A percentile compares a stretch with the other conserved stretches of the same genome.
Conservation (phyloP, 306 rosid genomes). For the Boehmeria nivea region DNA sequence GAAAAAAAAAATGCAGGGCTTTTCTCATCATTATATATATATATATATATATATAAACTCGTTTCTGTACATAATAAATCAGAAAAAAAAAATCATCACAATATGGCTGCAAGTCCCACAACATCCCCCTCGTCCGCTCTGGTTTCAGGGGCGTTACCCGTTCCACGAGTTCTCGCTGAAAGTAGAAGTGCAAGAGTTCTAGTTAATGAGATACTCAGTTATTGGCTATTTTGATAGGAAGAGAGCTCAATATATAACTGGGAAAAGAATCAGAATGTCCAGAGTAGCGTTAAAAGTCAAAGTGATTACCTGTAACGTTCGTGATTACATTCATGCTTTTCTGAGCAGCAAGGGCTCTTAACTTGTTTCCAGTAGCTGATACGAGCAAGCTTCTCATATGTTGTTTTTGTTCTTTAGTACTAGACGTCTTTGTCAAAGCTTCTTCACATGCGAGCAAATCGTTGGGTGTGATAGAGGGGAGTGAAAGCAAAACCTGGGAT, state of each 20-base stretch:
- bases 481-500: conserved; percentile 66
- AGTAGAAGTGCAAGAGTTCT: neutral
- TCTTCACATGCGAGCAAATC: conserved; percentile 92
- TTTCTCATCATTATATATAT: neutral
- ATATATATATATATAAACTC: no score
- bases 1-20: neutral
- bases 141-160: conserved; percentile 45
- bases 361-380: conserved; percentile 79
- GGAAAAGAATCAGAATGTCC: neutral
- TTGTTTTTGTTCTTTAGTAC: conserved; percentile 94
- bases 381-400: conserved; percentile 78
- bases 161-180: conserved; percentile 69
- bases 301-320: conserved; percentile 69
- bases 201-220: no score
- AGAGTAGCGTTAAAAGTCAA: no score
- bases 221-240: no score
- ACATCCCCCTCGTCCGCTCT: conserved; percentile 61
- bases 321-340: conserved; percentile 79
- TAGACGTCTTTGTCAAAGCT: conserved; percentile 73
- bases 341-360: conserved; percentile 88
- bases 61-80: conserved; percentile 61
- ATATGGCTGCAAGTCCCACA: conserved; percentile 71
- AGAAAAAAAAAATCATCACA: conserved; percentile 31
- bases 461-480: conserved; percentile 63
- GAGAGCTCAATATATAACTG: no score